Base-by-base conservation (phyloP, 129 eudicot species). In the Saposhnikovia divaricata region DNA sequence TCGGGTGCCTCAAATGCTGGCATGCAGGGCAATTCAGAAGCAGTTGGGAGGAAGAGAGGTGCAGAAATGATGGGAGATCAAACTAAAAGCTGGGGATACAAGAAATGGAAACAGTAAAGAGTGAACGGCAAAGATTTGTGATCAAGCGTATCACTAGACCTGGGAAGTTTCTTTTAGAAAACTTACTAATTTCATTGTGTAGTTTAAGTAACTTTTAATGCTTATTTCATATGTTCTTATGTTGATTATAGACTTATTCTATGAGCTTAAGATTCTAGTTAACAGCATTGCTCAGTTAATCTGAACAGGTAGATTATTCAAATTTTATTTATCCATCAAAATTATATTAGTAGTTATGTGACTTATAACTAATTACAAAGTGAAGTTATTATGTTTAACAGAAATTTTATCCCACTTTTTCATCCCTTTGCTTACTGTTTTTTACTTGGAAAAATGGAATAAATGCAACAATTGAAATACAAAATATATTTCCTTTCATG, bases 101-200 rank as follows among this genome's bases (percentile, higher is more conserved):
- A 73, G 38, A 73, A 73, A 42, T 42, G 31, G 34, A 40, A 34
- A 25, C 51, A 68, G 23, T 34, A 65, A 63, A 63, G 39, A 12
- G 77, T n/a, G 47, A 27, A 46, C 16, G 1, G 39, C 18, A 80
- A 80, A 23, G 66, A 80, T 50, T 76, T 80, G 81, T 77, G 72
- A 77, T 45, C 47, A 9, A 44, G 47, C 47, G n/a, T 9, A 57
- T 21, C 25, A 59, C 31, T 59, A 23, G 15, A 61, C 69, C 37
- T 61, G 34, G 25, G 34, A 31, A 68, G 73, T 68, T 68, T 15
- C 23, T 68, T 31, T 34, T 5, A 31, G 9, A 28, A 31, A 3
- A 14, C 7, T 14, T 68, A 68, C 16, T 12, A 5, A 59, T 59
- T 59, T n/a, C 68, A n/a, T 59, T 59, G 68, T n/a, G 31, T 23